Conservation (phyloP, 2,329 filamentous ascomycete species). For the Beauveria caledonica region DNA sequence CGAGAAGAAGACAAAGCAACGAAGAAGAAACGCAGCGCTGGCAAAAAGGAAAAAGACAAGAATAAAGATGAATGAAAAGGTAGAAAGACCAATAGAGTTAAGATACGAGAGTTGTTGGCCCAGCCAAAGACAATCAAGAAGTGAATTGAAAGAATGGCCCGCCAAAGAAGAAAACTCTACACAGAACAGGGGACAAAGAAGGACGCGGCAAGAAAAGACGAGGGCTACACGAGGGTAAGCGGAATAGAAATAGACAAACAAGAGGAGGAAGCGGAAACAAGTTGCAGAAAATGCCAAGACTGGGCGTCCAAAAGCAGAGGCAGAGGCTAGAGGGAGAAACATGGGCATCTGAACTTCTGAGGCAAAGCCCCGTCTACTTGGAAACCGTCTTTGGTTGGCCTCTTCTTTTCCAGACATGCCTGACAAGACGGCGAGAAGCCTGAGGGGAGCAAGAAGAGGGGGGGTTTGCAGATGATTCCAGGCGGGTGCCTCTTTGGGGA, state of each 20-base stretch:
- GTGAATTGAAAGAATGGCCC: neutral
- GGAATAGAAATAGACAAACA: constrained; percentile 1
- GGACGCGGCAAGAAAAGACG: neutral
- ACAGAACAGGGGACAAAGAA: neutral
- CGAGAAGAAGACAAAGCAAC: constrained; percentile 1
- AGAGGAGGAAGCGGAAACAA: neutral
- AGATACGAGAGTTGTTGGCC: neutral
- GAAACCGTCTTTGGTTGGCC: neutral
- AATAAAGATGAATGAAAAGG: constrained; percentile 12
- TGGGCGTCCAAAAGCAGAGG: neutral
- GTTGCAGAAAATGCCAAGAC: neutral
- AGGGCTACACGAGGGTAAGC: neutral
- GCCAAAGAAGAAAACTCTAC: neutral
- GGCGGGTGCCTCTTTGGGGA: neutral
- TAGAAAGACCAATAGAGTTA: constrained; percentile 10
- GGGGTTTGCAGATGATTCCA: neutral
- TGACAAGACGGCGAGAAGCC: neutral
- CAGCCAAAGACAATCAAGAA: constrained; percentile 6
- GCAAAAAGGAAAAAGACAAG: constrained; percentile 5
- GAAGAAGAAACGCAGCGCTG: constrained; percentile 12
- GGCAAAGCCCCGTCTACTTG: constrained; percentile 3
- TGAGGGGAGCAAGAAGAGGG: neutral
- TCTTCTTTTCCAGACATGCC: neutral
- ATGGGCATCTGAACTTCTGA: constrained; percentile 1
- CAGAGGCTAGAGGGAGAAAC: neutral